phyloP scores from a whole-genome alignment of 2,329 filamentous ascomycete genomes.

The Dothistroma pini region DNA sequence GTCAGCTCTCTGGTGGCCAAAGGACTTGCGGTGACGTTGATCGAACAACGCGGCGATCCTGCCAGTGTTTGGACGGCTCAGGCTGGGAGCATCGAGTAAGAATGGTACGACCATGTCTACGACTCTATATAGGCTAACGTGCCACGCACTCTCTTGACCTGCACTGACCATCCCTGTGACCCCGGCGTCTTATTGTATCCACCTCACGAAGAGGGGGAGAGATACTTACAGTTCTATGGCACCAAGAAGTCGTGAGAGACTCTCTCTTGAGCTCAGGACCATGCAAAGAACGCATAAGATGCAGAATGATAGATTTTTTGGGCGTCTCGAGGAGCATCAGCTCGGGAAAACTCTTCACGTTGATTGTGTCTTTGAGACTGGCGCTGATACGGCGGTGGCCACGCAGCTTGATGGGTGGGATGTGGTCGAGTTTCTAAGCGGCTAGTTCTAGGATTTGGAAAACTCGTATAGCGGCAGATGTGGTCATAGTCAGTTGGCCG shows the following conservation, averaged over 20 bases:
- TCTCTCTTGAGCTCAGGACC: too few relatives aligned
- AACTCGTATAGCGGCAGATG: background rate
- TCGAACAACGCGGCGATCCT: background rate
- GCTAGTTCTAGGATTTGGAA: slow-evolving; percentile 9
- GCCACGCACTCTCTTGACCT: background rate
- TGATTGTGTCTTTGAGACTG: slow-evolving; percentile 7
- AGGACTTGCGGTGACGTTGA: background rate
- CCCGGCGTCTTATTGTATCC: background rate
- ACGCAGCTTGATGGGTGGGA: slow-evolving; percentile 1
- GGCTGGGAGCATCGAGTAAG: background rate
- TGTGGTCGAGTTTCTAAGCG: slow-evolving; percentile 3
- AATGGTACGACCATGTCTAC: background rate
- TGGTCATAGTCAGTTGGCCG: background rate
- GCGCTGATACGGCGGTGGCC: slow-evolving; percentile 4
- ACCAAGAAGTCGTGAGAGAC: too few relatives aligned
- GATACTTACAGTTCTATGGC: background rate
- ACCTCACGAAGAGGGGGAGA: background rate
- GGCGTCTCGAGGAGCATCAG: background rate
- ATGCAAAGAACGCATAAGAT: too few relatives aligned
- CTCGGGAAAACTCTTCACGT: background rate
- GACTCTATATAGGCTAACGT: background rate
- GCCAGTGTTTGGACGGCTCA: background rate
- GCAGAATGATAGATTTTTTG: background rate
- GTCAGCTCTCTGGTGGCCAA: background rate
- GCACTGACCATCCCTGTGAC: background rate